Percentiles rank a stretch among this genome's conserved stretches.
Evolutionary conservation across 2,329 filamentous ascomycete species (phyloP).

Genomic region (Daldinia sp.): DNA sequence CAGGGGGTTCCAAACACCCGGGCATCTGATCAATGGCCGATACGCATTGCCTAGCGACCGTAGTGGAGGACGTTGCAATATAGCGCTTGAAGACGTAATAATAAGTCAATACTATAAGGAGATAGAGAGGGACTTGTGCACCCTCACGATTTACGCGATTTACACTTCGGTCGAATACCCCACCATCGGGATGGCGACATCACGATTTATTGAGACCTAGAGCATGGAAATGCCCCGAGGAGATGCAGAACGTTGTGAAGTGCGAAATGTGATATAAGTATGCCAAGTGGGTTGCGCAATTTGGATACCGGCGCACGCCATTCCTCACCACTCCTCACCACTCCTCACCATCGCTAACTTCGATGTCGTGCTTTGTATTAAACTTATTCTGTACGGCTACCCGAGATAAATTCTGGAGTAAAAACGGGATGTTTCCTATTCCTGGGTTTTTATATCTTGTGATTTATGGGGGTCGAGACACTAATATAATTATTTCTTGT

Average conservation of each 20-base stretch:
- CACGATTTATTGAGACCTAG: conserved; percentile 1
- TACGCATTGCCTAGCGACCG: background rate
- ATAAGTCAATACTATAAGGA: background rate
- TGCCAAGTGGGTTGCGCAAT: conserved; percentile 15
- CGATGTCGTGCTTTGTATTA: conserved; percentile 22
- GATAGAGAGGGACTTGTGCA: background rate
- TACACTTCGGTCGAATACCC: conserved; percentile 2
- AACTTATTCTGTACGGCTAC: conserved; percentile 1
- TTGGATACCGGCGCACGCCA: conserved; percentile 11
- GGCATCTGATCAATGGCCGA: background rate
- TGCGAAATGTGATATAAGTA: background rate
- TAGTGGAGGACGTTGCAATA: background rate
- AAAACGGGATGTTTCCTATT: background rate
- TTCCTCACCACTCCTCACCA: conserved; percentile 10
- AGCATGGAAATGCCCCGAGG: background rate
- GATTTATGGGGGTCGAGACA: background rate
- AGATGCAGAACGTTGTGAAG: conserved; percentile 4
- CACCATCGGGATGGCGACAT: conserved; percentile 23
- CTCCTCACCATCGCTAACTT: conserved; percentile 5
- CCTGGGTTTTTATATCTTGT: background rate
- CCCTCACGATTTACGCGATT: background rate
- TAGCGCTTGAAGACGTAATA: background rate
- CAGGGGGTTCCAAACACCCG: background rate
- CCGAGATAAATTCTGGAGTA: background rate
- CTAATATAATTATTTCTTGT: background rate